A percentile compares a stretch with the other conserved stretches of the same genome.
Evolutionary conservation across 805 yeast species (phyloP).

Genomic region (Dipodascopsis uninucleata): DNA sequence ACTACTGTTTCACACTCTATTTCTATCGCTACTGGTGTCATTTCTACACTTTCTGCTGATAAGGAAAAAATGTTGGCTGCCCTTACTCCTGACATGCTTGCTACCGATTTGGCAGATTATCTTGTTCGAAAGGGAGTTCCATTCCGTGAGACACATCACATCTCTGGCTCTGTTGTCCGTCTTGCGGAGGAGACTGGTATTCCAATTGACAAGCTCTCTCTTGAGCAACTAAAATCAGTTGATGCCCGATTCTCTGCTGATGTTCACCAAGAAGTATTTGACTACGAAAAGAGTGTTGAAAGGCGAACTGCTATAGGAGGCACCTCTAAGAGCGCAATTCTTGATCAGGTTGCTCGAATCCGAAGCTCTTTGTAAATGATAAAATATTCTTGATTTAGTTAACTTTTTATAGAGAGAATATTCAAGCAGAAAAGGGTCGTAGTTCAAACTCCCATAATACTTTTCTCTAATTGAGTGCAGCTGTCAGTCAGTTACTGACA

Average conservation of each 20-base stretch:
- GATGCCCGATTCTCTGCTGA: conserved; percentile 79
- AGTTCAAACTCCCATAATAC: too few species aligned
- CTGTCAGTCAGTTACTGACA: too few species aligned
- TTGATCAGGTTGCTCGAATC: conserved; percentile 56
- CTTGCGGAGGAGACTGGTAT: conserved; percentile 73
- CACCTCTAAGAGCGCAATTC: conserved; percentile 87
- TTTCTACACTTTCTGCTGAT: conserved; percentile 76
- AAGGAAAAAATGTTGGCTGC: conserved; percentile 77
- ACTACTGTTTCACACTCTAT: conserved; percentile 91
- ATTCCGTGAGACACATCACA: conserved; percentile 98
- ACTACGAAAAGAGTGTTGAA: conserved; percentile 92
- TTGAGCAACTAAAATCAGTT: conserved; percentile 73
- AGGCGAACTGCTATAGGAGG: conserved; percentile 97
- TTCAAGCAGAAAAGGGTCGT: too few species aligned
- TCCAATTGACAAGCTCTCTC: conserved; percentile 72
- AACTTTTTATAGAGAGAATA: too few species aligned
- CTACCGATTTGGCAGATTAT: conserved; percentile 97
- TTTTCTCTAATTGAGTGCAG: too few species aligned
- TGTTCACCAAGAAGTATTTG: conserved; percentile 69
- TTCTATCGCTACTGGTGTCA: conserved; percentile 91
- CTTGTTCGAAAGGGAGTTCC: conserved; percentile 97
- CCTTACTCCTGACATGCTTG: conserved; percentile 97
- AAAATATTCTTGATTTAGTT: too few species aligned
- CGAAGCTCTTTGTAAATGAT: conserved; percentile 20
- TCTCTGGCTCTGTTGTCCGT: conserved; percentile 96